Conservation (phyloP, 2,329 filamentous ascomycete genomes). For the Fusarium mundagurra region DNA sequence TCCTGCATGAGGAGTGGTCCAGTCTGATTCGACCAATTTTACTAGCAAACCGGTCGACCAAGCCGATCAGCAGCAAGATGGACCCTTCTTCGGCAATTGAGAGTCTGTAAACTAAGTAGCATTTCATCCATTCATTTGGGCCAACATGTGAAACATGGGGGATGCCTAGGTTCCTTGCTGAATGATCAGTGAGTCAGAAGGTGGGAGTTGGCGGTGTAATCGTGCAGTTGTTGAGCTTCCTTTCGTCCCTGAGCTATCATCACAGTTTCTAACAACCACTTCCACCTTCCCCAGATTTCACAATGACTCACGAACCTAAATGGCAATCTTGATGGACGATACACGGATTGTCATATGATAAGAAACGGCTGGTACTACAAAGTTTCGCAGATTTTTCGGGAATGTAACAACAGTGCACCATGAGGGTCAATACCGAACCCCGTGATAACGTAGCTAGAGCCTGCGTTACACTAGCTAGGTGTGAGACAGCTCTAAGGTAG, state of each 20-base stretch:
- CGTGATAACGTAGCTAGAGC: background rate
- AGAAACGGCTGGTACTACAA: accelerated
- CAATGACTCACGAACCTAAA: background rate
- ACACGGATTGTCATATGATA: accelerated
- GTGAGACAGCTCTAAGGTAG: background rate
- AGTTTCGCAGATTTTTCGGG: background rate
- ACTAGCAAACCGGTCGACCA: background rate
- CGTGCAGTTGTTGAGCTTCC: background rate
- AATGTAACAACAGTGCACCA: background rate
- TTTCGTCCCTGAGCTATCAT: background rate
- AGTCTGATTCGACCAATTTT: background rate
- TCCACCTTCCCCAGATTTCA: background rate
- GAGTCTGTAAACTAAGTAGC: background rate
- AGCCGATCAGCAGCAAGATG: background rate
- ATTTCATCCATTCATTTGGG: no score
- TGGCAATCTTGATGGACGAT: background rate
- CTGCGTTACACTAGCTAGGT: background rate
- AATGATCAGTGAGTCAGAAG: background rate
- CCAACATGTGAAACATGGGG: background rate
- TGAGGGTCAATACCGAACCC: background rate
- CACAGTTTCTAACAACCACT: background rate
- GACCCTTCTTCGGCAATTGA: background rate
- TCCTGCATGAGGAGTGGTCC: background rate
- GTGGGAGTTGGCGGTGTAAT: background rate
- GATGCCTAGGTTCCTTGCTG: background rate